Evolutionary conservation across 352 stramenopile species (phyloP).

Genomic region (Phytophthora vignae): DNA sequence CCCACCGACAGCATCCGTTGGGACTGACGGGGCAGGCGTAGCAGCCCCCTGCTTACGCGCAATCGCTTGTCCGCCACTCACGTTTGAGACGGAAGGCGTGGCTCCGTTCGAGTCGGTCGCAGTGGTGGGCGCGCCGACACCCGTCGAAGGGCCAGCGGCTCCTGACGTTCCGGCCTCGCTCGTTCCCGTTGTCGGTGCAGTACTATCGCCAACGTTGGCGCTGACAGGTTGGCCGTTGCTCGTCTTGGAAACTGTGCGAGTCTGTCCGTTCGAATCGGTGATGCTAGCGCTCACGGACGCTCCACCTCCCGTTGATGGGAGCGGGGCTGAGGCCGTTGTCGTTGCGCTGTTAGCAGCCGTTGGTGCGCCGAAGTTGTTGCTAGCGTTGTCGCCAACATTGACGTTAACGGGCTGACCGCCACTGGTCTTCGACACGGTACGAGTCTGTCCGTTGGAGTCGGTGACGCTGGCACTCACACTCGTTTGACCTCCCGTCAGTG

Average conservation of each 20-base stretch:
- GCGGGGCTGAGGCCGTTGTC: neutral
- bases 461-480: neutral
- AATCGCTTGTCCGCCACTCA: too few relatives aligned
- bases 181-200: too few relatives aligned
- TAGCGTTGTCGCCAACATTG: neutral
- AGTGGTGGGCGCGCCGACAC: too few relatives aligned
- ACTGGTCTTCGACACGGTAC: neutral
- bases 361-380: neutral
- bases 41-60: too few relatives aligned
- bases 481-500: neutral
- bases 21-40: too few relatives aligned
- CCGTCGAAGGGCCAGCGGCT: too few relatives aligned
- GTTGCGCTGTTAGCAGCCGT: too few relatives aligned
- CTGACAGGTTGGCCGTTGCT: neutral
- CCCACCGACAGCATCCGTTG: too few relatives aligned
- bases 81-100: too few relatives aligned
- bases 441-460: neutral
- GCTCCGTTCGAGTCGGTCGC: too few relatives aligned
- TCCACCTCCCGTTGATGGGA: neutral
- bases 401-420: neutral
- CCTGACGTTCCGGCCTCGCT: too few relatives aligned
- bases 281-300: neutral
- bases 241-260: neutral
- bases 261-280: neutral
- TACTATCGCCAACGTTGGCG: neutral